phyloP scores from a whole-genome alignment of 1,139 yeast species.

The Suzukiozyma palmioleophila region DNA sequence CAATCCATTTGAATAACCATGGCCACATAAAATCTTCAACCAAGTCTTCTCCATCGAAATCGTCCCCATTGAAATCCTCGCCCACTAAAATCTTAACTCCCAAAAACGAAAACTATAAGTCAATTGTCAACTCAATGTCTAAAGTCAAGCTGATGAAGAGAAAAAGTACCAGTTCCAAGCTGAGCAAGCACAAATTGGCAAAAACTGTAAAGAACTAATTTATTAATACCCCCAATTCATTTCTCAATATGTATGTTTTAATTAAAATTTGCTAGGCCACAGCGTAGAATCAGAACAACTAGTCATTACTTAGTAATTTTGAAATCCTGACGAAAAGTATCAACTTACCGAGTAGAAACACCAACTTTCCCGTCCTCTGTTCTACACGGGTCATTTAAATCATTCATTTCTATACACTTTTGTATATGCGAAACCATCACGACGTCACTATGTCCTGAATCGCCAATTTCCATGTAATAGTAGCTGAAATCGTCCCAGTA shows the following conservation, averaged over 20 bases:
- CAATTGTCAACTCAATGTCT: slow-evolving; percentile 12
- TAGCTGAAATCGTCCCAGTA: no score
- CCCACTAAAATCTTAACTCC: slow-evolving; percentile 10
- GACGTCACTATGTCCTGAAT: no score
- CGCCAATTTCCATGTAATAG: no score
- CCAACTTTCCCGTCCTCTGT: no score
- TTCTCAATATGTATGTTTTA: background rate
- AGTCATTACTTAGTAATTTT: no score
- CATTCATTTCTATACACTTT: no score
- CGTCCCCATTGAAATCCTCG: slow-evolving; percentile 1
- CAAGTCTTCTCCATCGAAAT: background rate
- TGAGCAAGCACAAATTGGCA: slow-evolving; percentile 3
- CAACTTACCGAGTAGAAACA: no score
- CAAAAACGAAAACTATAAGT: slow-evolving; percentile 13
- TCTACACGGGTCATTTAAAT: no score
- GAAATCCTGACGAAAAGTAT: no score
- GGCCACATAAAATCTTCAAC: background rate
- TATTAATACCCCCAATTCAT: background rate
- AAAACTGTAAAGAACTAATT: slow-evolving; percentile 1
- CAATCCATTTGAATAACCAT: background rate
- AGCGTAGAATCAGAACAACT: no score
- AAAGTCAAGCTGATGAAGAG: slow-evolving; percentile 14
- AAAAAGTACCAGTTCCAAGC: slow-evolving; percentile 6
- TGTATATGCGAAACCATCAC: no score
- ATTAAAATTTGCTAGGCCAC: background rate